Evolutionary conservation across 2,329 filamentous ascomycete genomes (phyloP).

Genomic region (Biscogniauxia marginata): DNA sequence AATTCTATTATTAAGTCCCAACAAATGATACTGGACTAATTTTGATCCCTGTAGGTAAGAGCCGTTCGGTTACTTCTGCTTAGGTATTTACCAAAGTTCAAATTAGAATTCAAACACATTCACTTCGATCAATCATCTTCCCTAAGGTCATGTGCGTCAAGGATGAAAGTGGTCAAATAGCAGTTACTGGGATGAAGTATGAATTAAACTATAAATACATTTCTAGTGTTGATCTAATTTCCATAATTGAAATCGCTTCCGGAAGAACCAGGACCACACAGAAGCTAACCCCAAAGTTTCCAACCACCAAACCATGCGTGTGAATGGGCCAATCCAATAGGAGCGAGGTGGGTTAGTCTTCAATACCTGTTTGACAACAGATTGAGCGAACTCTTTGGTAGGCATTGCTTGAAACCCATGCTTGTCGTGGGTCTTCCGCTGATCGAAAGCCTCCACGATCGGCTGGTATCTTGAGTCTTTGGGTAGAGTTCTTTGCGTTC

Average conservation of each 20-base stretch:
- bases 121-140: too few relatives aligned
- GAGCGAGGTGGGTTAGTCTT: conserved; percentile 6
- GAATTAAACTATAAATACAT: neutral
- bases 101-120: too few relatives aligned
- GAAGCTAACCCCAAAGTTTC: conserved; percentile 11
- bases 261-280: conserved; percentile 14
- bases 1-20: too few relatives aligned
- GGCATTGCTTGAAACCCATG: conserved; percentile 12
- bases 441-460: conserved; percentile 10
- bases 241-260: conserved; percentile 12
- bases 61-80: too few relatives aligned
- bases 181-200: too few relatives aligned
- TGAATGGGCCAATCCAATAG: conserved; percentile 15
- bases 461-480: conserved; percentile 12
- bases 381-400: conserved; percentile 9
- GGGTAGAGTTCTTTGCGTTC: conserved; percentile 6
- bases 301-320: conserved; percentile 11
- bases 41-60: too few relatives aligned
- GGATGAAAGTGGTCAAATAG: too few relatives aligned
- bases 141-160: too few relatives aligned
- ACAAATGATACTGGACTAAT: too few relatives aligned
- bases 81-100: too few relatives aligned
- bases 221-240: conserved; percentile 6
- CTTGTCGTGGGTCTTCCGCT: conserved; percentile 11
- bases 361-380: conserved; percentile 7